Evolutionary conservation across 768 basidiomycete species (phyloP).

Genomic region (Lactifluus piperatus): DNA sequence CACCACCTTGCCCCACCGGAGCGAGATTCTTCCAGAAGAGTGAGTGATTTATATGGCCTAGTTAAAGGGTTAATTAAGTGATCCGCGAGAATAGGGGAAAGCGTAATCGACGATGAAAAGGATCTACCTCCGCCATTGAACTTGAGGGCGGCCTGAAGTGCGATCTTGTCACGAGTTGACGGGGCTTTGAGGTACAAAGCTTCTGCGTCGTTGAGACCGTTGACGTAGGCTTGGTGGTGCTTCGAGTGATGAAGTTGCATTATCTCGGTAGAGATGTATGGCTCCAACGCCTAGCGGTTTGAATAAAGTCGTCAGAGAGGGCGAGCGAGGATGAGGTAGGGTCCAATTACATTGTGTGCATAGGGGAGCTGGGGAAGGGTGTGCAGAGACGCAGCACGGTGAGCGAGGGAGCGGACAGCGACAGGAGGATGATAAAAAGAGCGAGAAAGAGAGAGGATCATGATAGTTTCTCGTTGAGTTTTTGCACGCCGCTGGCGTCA

Average conservation of each 20-base stretch:
- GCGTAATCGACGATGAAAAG: slow-evolving; percentile 11
- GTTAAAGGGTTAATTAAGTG: background rate
- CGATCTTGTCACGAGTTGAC: slow-evolving; percentile 68
- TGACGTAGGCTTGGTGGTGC: slow-evolving; percentile 91
- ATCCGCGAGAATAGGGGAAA: too few species aligned
- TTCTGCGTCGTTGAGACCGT: slow-evolving; percentile 88
- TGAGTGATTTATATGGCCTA: slow-evolving; percentile 90
- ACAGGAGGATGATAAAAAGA: background rate
- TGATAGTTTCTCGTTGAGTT: background rate
- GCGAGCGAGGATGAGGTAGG: too few species aligned
- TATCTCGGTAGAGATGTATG: slow-evolving; percentile 83
- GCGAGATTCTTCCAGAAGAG: slow-evolving; percentile 98
- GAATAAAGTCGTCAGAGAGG: slow-evolving; percentile 7
- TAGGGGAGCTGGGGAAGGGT: slow-evolving; percentile 77
- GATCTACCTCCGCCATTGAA: slow-evolving; percentile 88
- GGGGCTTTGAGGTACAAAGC: slow-evolving; percentile 61
- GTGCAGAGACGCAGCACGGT: slow-evolving; percentile 42
- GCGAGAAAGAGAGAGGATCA: background rate
- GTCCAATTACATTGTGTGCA: slow-evolving; percentile 53
- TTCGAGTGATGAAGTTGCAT: slow-evolving; percentile 92
- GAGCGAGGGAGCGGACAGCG: slow-evolving; percentile 35
- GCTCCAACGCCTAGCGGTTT: slow-evolving; percentile 70
- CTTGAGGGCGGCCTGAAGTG: slow-evolving; percentile 84
- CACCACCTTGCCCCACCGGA: slow-evolving; percentile 54
- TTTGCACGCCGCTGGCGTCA: background rate